Base-by-base conservation (phyloP, 108 stramenopile genomes). In the Skeletonema costatum region DNA sequence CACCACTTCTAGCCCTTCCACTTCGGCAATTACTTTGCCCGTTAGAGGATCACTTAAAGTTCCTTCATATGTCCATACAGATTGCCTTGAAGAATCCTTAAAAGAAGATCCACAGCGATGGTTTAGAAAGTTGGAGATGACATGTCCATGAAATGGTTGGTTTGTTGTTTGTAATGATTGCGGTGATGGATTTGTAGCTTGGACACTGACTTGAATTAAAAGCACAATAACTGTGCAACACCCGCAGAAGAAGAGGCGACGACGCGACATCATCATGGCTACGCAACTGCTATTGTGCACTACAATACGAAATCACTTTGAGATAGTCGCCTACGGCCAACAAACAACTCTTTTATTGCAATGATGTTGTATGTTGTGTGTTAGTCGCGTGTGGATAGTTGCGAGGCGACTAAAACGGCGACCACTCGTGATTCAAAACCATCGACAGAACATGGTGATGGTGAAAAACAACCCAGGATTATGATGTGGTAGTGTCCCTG, bases 1-100 rank as follows among this genome's bases (percentile, higher is more conserved):
- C 5, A 89, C 81, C 11, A 89, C 32, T 66, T 94, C 93, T 17
- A 94, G 36, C 42, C 93, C 93, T 81, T 90, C 81, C 8, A 94
- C 90, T 16, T 87, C 79, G 0, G 89, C 87, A 56, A 94, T 84
- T 16, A 79, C 60, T 36, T 81, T 66, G 14, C 93, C 93, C 42
- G 87, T 85, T 63, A 88, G 60, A 41, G 93, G 93, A 86, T 94
- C 93, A 32, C 69, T 77, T 58, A 88, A 56, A 30, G 66, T 60
- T 44, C 86, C 86, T 71, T 81, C 67, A 56, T 87, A 87, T 5
- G 68, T 19, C 86, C 86, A 87, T 36, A 84, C 21, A 14, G 74
- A 68, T 16, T 32, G 29, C 16, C 66, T 64, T 48, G 33, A 5
- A 16, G 66, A 56, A 9, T 62, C 48, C 48, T 46, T 25, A 10